These are phyloP conservation scores for Hypoxylon sp. DNA, from an alignment of 2,329 filamentous ascomycete species.

Conservation along the genomic window DNA sequence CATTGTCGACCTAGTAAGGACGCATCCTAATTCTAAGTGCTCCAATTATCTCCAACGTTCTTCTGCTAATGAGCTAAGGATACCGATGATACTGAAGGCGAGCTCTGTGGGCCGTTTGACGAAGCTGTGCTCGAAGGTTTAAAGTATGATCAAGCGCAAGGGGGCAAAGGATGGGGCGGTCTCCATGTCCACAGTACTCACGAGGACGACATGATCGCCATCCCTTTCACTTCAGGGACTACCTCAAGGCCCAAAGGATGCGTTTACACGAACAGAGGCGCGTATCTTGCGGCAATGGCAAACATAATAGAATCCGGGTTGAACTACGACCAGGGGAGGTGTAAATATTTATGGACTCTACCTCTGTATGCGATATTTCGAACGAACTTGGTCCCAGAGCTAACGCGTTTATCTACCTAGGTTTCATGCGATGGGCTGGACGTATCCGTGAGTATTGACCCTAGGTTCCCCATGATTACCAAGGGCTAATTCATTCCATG, in stretches of 20 bases:
- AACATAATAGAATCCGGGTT: slow-evolving; percentile 92
- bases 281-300: slow-evolving; percentile 84
- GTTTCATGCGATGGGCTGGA: slow-evolving; percentile 82
- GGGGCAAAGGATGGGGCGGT: slow-evolving; percentile 79
- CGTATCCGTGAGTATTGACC: slow-evolving; percentile 70
- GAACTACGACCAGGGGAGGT: slow-evolving; percentile 76
- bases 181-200: slow-evolving; percentile 76
- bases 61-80: slow-evolving; percentile 64
- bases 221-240: slow-evolving; percentile 95
- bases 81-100: slow-evolving; percentile 80
- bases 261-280: slow-evolving; percentile 88
- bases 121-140: slow-evolving; percentile 85
- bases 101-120: slow-evolving; percentile 84
- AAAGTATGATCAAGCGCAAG: slow-evolving; percentile 74
- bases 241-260: slow-evolving; percentile 94
- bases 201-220: slow-evolving; percentile 85
- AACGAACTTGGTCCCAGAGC: neutral
- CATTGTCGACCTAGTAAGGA: slow-evolving; percentile 75
- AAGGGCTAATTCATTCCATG: slow-evolving; percentile 14
- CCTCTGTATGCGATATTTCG: slow-evolving; percentile 77
- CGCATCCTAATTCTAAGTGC: neutral
- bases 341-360: slow-evolving; percentile 90
- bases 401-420: slow-evolving; percentile 48
- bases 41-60: neutral
- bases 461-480: neutral